Conservation (phyloP, 2,329 filamentous ascomycete species). For the Metarhizium anisopliae region DNA sequence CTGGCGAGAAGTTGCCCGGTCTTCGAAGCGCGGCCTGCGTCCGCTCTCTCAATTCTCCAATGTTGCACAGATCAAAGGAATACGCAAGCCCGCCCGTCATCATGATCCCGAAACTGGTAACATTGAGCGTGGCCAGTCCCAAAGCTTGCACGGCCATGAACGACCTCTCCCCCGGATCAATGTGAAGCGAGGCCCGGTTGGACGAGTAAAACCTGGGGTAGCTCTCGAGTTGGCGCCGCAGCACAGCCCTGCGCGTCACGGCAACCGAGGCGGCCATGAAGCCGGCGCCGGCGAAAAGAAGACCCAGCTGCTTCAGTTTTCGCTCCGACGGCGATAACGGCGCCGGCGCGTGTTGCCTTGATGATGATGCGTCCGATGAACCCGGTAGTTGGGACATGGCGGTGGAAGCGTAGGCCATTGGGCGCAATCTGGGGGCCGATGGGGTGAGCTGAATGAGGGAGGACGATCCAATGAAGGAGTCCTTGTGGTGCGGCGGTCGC, state of each 20-base stretch:
- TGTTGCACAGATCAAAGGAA: constrained; percentile 63
- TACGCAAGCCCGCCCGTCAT: constrained; percentile 64
- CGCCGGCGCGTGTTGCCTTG: constrained; percentile 14
- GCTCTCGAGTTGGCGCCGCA: constrained; percentile 50
- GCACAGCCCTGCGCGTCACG: constrained; percentile 62
- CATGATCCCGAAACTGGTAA: constrained; percentile 67
- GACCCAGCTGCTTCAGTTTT: constrained; percentile 49
- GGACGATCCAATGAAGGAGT: constrained; percentile 1
- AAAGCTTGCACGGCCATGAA: constrained; percentile 76
- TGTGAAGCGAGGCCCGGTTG: constrained; percentile 29
- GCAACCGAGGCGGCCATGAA: constrained; percentile 67
- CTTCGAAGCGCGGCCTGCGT: constrained; percentile 35
- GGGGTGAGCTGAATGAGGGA: neutral
- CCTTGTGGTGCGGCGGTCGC: neutral
- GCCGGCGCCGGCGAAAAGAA: constrained; percentile 66
- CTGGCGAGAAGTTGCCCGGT: constrained; percentile 23
- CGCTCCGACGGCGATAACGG: constrained; percentile 34
- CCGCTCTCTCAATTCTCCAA: constrained; percentile 53
- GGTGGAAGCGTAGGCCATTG: neutral
- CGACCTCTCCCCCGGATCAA: constrained; percentile 22
- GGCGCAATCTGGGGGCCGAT: neutral
- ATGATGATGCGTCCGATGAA: constrained; percentile 8
- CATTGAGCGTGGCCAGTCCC: constrained; percentile 79
- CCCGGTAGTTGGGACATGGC: constrained; percentile 4
- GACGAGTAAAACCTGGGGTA: constrained; percentile 65